phyloP scores from a whole-genome alignment of 768 basidiomycete species.

The Pulveroboletus ravenelii region DNA sequence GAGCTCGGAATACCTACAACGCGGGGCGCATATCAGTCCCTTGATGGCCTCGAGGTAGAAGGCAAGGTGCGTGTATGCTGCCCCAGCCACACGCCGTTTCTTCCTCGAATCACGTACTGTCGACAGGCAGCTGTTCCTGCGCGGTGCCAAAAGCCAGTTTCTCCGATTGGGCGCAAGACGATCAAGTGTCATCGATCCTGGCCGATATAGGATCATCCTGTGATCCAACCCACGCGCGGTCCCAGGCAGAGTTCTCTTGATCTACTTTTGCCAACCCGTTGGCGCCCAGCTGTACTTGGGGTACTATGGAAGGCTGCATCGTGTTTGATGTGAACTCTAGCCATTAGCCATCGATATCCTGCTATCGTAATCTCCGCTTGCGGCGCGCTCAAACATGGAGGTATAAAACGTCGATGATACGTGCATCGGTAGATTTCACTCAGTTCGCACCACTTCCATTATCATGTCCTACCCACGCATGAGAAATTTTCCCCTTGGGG shows the following conservation, averaged over 20 bases:
- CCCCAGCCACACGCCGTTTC: background rate
- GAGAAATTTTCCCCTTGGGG: conserved; percentile 4
- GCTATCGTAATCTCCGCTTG: conserved; percentile 2
- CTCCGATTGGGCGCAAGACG: background rate
- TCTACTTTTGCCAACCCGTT: conserved; percentile 8
- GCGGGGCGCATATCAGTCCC: background rate
- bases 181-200: background rate
- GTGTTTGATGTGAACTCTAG: background rate
- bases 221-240: conserved; percentile 1
- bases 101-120: background rate
- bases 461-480: conserved; percentile 20
- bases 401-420: conserved; percentile 12
- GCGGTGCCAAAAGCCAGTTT: background rate
- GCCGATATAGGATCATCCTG: background rate
- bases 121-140: background rate
- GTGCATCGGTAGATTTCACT: background rate
- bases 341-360: conserved; percentile 1
- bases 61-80: background rate
- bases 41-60: conserved; percentile 11
- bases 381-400: background rate
- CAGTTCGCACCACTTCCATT: background rate
- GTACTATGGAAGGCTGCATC: conserved; percentile 15
- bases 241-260: background rate
- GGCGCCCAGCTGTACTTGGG: background rate
- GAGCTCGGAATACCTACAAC: background rate